Evolutionary conservation across 345 rosid species (phyloP), one percentile per base, ranked within the genome.

Genomic region (Firmiana major): DNA sequence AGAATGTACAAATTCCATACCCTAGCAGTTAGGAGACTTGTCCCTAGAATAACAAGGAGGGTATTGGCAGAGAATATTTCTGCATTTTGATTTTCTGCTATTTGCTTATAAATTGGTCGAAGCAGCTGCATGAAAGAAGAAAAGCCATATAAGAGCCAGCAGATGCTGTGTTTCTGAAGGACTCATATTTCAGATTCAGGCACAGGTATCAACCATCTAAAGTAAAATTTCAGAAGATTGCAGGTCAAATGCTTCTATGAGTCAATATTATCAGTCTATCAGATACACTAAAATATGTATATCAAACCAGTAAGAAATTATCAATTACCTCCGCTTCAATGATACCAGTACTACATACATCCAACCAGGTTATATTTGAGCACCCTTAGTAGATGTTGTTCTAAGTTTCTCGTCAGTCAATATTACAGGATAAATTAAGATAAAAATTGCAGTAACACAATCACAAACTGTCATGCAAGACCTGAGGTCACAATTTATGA

Each of bases 11-110:
- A 7, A 63, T 58, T 55, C 54, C 88, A 76, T 90, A 96, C 99
- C 94, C 99, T 91, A 77, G 99, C 99, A 59, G 98, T 96, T 78
- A 96, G 94, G 79, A 96, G 92, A 89, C 99, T 96, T 71, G 99
- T 96, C 75, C 99, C 99, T 65, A 96, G 88, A 77, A 96, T 92
- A 46, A 96, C 98, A 68, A 92, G 97, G 67, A 96, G 99, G 26
- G 99, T 96, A 78, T 92, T 92, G 45, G 99, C 98, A 65, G 98
- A 96, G 87, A 96, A 96, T 85, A 96, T 96, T 87, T 96, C 99
- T 7, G 99, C 94, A 86, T 96, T 96, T 82, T 92, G 91, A 83
- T 93, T 93, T 86, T 96, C 98, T 24, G 99, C 97, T 85, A 96
- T 89, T 87, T 93, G 97, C 87, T 83, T 96, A 87, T 96, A 96